phyloP scores from a whole-genome alignment of 2,329 filamentous ascomycete genomes.

The Curvularia sp. region DNA sequence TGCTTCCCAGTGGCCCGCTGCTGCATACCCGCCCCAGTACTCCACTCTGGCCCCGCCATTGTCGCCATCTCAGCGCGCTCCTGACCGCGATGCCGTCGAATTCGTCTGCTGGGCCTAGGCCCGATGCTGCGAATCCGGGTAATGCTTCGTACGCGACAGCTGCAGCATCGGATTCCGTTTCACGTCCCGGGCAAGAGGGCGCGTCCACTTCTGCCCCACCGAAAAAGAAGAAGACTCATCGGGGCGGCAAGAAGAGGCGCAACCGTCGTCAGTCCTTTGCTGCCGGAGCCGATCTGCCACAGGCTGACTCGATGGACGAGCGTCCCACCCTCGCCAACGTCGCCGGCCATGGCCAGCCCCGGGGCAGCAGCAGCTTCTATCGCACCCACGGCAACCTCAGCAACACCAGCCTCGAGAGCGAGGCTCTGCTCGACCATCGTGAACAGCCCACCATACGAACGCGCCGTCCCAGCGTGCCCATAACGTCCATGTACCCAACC shows the following conservation, averaged over 20 bases:
- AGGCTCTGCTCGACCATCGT: slow-evolving; percentile 87
- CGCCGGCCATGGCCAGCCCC: slow-evolving; percentile 37
- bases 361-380: slow-evolving; percentile 60
- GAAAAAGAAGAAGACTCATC: slow-evolving; percentile 74
- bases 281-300: slow-evolving; percentile 60
- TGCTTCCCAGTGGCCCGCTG: slow-evolving; percentile 13
- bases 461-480: slow-evolving; percentile 54
- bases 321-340: slow-evolving; percentile 52
- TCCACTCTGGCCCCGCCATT: slow-evolving; percentile 9
- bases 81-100: slow-evolving; percentile 26
- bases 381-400: slow-evolving; percentile 68
- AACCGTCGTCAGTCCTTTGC: slow-evolving; percentile 82
- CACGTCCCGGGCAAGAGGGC: slow-evolving; percentile 15
- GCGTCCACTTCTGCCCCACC: slow-evolving; percentile 22
- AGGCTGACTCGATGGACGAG: slow-evolving; percentile 63
- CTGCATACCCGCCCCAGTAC: slow-evolving; percentile 4
- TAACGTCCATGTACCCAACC: slow-evolving; percentile 39
- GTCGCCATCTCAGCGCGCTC: slow-evolving; percentile 9
- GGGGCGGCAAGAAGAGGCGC: slow-evolving; percentile 79
- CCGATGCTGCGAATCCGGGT: slow-evolving; percentile 20
- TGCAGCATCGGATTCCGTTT: slow-evolving; percentile 19
- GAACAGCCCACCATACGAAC: slow-evolving; percentile 52
- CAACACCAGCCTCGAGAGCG: slow-evolving; percentile 86
- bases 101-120: slow-evolving; percentile 17
- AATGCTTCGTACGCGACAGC: slow-evolving; percentile 25